phyloP scores from a whole-genome alignment of 2,329 filamentous ascomycete genomes.

The Neopestalotiopsis sp. region DNA sequence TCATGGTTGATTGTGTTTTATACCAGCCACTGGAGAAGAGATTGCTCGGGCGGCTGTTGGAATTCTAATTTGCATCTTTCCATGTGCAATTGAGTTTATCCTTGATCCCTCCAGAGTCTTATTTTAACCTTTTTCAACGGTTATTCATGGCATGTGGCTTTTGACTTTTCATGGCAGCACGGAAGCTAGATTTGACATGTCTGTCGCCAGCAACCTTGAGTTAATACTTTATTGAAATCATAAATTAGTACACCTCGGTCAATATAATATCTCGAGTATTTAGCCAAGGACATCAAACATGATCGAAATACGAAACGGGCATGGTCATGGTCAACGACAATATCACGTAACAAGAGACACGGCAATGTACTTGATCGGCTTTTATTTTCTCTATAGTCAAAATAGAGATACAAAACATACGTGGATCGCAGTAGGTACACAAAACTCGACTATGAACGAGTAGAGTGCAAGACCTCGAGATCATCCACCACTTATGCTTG shows the following conservation, averaged over 20 bases:
- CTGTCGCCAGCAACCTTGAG: neutral
- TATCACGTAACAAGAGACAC: neutral
- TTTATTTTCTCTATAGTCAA: neutral
- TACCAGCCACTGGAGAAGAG: no score
- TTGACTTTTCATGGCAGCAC: neutral
- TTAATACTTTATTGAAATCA: neutral
- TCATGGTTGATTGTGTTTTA: neutral
- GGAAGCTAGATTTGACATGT: slow-evolving; percentile 1
- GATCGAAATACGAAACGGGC: no score
- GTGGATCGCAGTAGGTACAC: neutral
- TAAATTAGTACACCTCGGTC: no score
- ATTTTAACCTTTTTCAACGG: neutral
- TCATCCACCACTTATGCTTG: neutral
- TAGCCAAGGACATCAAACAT: no score
- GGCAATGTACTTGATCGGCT: neutral
- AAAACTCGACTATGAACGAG: neutral
- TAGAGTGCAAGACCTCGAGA: neutral
- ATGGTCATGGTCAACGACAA: neutral
- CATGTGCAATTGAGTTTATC: no score
- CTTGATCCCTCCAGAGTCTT: neutral
- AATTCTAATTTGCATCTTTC: no score
- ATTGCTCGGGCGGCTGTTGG: no score
- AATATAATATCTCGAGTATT: no score
- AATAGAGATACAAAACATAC: slow-evolving; percentile 2
- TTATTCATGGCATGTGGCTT: neutral